phyloP scores from a whole-genome alignment of 2,329 filamentous ascomycete species.

The Rutstroemia sydowiana region DNA sequence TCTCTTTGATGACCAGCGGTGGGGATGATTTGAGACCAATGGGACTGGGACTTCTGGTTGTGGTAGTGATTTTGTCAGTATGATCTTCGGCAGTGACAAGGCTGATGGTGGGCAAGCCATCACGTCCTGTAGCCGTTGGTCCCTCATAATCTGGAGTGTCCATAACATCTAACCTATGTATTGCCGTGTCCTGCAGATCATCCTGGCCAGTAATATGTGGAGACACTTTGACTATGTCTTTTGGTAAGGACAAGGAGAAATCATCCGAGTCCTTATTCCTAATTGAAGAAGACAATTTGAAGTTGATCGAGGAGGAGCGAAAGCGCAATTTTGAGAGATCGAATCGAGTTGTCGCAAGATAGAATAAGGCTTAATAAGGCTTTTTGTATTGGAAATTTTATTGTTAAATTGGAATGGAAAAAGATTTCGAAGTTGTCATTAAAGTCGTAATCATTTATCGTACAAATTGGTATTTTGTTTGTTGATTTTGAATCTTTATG shows the following conservation, averaged over 20 bases:
- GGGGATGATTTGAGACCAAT: constrained; percentile 28
- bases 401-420: not conserved
- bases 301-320: not conserved
- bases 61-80: constrained; percentile 13
- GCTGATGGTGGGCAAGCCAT: constrained; percentile 17
- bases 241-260: constrained; percentile 27
- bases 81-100: constrained; percentile 17
- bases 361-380: no score
- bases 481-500: not conserved
- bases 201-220: constrained; percentile 23
- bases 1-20: constrained; percentile 17
- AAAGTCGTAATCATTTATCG: constrained; percentile 11
- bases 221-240: constrained; percentile 30
- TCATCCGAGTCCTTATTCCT: constrained; percentile 19
- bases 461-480: not conserved
- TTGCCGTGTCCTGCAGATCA: constrained; percentile 27
- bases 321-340: not conserved
- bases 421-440: constrained; percentile 1
- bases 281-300: not conserved
- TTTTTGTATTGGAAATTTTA: not conserved
- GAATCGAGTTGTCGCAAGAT: not conserved
- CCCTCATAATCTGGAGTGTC: constrained; percentile 25
- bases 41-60: constrained; percentile 20
- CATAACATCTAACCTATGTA: constrained; percentile 28
- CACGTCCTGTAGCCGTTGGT: constrained; percentile 17